Conservation (phyloP, 192 early-diverging fungal species). For the Podila verticillata region DNA sequence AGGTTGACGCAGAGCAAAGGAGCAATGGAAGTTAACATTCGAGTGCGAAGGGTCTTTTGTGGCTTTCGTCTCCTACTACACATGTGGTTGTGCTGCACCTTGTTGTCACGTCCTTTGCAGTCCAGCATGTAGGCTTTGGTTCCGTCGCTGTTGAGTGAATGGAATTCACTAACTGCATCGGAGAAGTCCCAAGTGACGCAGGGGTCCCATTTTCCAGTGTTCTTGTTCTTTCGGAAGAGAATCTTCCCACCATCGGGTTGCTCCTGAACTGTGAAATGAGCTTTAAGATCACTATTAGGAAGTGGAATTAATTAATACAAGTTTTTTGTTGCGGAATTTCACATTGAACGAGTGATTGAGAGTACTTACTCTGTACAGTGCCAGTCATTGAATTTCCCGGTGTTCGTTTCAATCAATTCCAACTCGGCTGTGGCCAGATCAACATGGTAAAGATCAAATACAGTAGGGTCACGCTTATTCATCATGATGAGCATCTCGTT, state of each 20-base stretch:
- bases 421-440: slow-evolving; percentile 37
- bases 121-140: slow-evolving; percentile 25
- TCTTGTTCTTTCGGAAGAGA: slow-evolving; percentile 15
- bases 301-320: background rate
- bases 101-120: slow-evolving; percentile 14
- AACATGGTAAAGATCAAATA: slow-evolving; percentile 29
- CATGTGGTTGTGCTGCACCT: background rate
- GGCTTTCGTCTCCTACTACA: background rate
- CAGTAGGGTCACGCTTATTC: slow-evolving; percentile 40
- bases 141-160: slow-evolving; percentile 14
- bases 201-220: slow-evolving; percentile 7
- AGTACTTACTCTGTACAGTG: slow-evolving; percentile 13
- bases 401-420: slow-evolving; percentile 39
- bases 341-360: background rate
- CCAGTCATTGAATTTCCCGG: slow-evolving; percentile 3
- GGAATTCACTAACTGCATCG: background rate
- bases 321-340: background rate
- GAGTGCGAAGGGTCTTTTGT: background rate
- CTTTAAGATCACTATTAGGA: slow-evolving; percentile 14
- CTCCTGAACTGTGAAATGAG: slow-evolving; percentile 8
- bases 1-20: background rate
- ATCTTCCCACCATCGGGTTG: slow-evolving; percentile 13
- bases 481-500: slow-evolving; percentile 35
- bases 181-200: slow-evolving; percentile 8
- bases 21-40: no score